These are phyloP conservation scores for Wickerhamomyces alni DNA, from an alignment of 805 yeast species.

Conservation along the genomic window DNA sequence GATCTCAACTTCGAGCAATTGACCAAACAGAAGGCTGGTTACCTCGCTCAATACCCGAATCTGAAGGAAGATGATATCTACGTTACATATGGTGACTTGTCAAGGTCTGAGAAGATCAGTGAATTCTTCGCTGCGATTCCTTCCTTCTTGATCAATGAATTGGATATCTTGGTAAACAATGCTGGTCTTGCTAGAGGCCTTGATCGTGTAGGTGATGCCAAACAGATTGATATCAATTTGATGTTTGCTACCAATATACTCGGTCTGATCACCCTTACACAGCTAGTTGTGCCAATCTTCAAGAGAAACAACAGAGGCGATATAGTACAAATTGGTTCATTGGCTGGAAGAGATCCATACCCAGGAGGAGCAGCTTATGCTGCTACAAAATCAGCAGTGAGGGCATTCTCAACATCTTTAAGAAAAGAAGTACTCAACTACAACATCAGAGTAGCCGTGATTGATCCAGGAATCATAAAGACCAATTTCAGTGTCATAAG, in stretches of 20 bases:
- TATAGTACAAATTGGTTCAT: conserved; percentile 64
- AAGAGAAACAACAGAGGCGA: conserved; percentile 64
- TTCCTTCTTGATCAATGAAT: conserved; percentile 48
- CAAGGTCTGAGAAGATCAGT: conserved; percentile 43
- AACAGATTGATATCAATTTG: conserved; percentile 51
- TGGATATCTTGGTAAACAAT: conserved; percentile 62
- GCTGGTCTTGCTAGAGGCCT: conserved; percentile 78
- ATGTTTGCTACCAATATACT: conserved; percentile 85
- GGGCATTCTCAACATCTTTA: conserved; percentile 60
- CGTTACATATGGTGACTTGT: conserved; percentile 49
- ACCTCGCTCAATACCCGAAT: conserved; percentile 39
- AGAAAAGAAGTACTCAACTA: conserved; percentile 71
- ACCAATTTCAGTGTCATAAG: conserved; percentile 57
- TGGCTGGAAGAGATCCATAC: conserved; percentile 73
- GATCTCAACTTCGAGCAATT: conserved; percentile 67
- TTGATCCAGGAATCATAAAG: conserved; percentile 63
- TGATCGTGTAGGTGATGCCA: conserved; percentile 68
- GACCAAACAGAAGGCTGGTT: conserved; percentile 38
- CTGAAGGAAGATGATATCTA: conserved; percentile 30
- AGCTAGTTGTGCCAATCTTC: conserved; percentile 61
- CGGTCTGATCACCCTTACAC: conserved; percentile 79
- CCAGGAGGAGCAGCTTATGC: conserved; percentile 61
- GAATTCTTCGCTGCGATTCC: conserved; percentile 41
- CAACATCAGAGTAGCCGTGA: conserved; percentile 53
- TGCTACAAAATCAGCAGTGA: conserved; percentile 68